A percentile compares a stretch with the other conserved stretches of the same genome.
Evolutionary conservation across 1,284 basidiomycete genomes (phyloP).

Genomic region (Tetrapyrgos nigripes): DNA sequence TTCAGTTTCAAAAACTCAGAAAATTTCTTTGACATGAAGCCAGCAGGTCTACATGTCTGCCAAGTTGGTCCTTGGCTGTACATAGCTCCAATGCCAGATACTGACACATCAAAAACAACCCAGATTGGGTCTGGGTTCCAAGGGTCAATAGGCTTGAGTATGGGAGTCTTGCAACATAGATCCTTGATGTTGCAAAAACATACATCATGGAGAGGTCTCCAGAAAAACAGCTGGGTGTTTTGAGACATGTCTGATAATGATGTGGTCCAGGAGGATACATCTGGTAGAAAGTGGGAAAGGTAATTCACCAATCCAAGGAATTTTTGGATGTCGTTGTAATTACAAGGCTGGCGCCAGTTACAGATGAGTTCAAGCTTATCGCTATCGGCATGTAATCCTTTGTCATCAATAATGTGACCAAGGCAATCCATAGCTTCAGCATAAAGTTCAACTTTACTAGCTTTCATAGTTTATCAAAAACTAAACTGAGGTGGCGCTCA

Average conservation of each 20-base stretch:
- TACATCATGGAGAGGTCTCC: constrained; percentile 13
- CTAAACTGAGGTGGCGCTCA: constrained; percentile 8
- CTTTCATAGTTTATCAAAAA: constrained; percentile 25
- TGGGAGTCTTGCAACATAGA: constrained; percentile 5
- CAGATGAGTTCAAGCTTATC: constrained; percentile 23
- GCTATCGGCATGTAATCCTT: constrained; percentile 24
- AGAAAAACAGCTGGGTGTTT: constrained; percentile 18
- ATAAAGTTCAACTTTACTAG: constrained; percentile 29
- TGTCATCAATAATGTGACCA: constrained; percentile 25
- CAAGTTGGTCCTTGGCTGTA: too few relatives aligned
- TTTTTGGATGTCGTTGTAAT: constrained; percentile 34
- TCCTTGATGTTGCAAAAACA: constrained; percentile 13
- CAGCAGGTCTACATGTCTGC: constrained; percentile 41
- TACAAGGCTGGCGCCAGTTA: too few relatives aligned
- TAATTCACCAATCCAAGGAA: too few relatives aligned
- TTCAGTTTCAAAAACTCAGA: constrained; percentile 36
- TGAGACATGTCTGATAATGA: constrained; percentile 21
- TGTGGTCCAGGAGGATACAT: constrained; percentile 26
- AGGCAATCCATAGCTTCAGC: constrained; percentile 22
- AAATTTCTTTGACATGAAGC: constrained; percentile 49
- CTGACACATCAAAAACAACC: too few relatives aligned
- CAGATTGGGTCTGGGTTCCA: too few relatives aligned
- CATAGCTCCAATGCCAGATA: too few relatives aligned
- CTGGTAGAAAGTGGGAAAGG: constrained; percentile 33
- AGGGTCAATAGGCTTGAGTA: constrained; percentile 5